Evolutionary conservation across 2,329 filamentous ascomycete species (phyloP).

Genomic region (Lecanicillium sp.): DNA sequence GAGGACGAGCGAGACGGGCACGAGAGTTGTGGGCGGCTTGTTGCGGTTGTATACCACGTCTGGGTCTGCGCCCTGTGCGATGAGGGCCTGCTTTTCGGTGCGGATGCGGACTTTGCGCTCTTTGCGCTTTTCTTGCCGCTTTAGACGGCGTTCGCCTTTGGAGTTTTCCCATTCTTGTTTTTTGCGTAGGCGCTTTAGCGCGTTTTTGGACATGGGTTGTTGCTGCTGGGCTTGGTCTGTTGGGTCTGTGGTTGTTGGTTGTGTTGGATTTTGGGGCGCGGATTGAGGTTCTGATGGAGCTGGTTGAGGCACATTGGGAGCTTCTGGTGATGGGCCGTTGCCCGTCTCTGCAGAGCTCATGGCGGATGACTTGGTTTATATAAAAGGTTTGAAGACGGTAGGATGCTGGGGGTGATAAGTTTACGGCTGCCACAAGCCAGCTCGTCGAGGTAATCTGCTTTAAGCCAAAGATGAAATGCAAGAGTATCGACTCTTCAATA

Average conservation of each 20-base stretch:
- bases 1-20: slow-evolving; percentile 74
- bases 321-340: no score
- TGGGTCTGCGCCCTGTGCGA: slow-evolving; percentile 39
- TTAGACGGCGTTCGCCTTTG: slow-evolving; percentile 47
- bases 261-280: slow-evolving; percentile 1
- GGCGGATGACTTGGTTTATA: background rate
- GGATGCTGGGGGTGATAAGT: no score
- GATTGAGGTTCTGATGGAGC: background rate
- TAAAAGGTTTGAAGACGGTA: no score
- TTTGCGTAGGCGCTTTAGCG: slow-evolving; percentile 69
- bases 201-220: slow-evolving; percentile 66
- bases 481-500: no score
- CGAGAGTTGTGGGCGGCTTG: slow-evolving; percentile 36
- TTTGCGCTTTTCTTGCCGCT: slow-evolving; percentile 47
- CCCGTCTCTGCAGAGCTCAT: slow-evolving; percentile 3
- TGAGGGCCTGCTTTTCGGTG: slow-evolving; percentile 38
- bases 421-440: no score
- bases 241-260: background rate
- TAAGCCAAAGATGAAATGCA: no score
- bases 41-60: slow-evolving; percentile 21
- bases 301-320: background rate
- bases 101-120: slow-evolving; percentile 39
- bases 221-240: slow-evolving; percentile 4
- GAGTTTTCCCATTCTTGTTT: slow-evolving; percentile 69
- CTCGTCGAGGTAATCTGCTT: no score